Evolutionary conservation across 768 basidiomycete genomes (phyloP).

Genomic region (Suillus ampliporus): DNA sequence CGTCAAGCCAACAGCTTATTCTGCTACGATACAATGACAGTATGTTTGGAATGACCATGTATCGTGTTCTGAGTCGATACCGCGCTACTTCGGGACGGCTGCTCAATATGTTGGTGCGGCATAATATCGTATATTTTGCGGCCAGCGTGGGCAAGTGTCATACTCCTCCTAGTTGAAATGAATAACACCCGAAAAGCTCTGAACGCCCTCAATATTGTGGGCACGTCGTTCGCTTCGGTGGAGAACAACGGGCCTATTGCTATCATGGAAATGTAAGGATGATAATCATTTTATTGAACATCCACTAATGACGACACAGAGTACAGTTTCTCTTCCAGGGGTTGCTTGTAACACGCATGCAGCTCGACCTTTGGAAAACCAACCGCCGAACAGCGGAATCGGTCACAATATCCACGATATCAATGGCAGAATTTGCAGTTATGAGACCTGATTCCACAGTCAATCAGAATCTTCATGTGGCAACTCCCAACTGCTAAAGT

Average conservation of each 20-base stretch:
- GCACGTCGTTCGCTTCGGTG: background rate
- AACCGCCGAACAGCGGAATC: background rate
- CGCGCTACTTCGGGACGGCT: constrained; percentile 1
- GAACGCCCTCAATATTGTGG: background rate
- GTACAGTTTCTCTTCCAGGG: constrained; percentile 1
- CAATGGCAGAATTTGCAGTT: background rate
- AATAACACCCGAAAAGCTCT: constrained; percentile 2
- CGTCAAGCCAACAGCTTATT: background rate
- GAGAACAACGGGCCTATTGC: background rate
- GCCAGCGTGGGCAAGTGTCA: constrained; percentile 2
- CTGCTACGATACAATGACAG: background rate
- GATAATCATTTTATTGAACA: background rate
- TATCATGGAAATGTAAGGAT: constrained; percentile 1
- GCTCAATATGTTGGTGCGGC: background rate
- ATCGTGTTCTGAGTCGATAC: background rate
- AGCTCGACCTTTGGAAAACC: constrained; percentile 2
- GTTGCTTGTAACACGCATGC: constrained; percentile 4
- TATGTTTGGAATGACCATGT: constrained; percentile 1
- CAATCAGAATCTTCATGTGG: background rate
- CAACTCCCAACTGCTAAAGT: background rate
- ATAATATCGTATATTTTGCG: constrained; percentile 3
- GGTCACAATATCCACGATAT: background rate
- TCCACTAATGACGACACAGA: background rate
- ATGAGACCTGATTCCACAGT: background rate
- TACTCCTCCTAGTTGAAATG: background rate